A percentile compares a stretch with the other conserved stretches of the same genome.
phyloP scores from a whole-genome alignment of 75 land plant species.

The Selaginella tamariscina region DNA sequence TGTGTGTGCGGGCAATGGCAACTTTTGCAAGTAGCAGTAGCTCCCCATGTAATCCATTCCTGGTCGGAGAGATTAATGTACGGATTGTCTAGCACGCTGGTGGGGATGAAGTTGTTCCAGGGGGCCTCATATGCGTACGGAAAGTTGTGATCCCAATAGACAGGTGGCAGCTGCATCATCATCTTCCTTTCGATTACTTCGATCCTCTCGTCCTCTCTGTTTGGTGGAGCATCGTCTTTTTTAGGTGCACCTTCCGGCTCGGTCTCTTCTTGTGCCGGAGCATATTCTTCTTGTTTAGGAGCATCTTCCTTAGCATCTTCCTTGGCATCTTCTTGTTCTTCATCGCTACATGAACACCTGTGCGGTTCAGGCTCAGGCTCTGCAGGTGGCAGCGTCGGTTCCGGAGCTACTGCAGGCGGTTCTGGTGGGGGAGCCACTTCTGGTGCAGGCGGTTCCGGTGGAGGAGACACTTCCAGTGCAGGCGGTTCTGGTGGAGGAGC shows the following conservation, averaged over 20 bases:
- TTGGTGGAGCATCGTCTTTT: neutral
- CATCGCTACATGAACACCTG: neutral
- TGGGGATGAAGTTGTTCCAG: constrained; percentile 5
- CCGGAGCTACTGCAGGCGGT: neutral
- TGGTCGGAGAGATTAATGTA: neutral
- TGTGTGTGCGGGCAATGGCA: too few species aligned
- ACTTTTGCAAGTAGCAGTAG: too few species aligned
- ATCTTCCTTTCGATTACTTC: neutral
- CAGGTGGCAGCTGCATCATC: neutral
- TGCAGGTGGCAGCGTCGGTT: neutral
- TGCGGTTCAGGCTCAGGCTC: neutral
- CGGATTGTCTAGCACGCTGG: neutral
- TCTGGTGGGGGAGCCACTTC: neutral
- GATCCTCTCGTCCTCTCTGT: neutral
- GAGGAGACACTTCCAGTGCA: neutral
- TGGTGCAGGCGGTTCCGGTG: neutral
- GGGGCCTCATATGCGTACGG: neutral
- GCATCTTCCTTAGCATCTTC: neutral
- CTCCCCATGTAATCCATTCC: neutral
- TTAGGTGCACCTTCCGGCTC: neutral
- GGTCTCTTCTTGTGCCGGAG: neutral
- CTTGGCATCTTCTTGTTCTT: neutral
- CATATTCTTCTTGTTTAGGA: neutral
- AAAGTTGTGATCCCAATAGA: constrained; percentile 10
- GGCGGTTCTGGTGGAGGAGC: constrained; percentile 5